phyloP scores from a whole-genome alignment of 1,139 yeast genomes.

The Zygotorulaspora mrakii region DNA sequence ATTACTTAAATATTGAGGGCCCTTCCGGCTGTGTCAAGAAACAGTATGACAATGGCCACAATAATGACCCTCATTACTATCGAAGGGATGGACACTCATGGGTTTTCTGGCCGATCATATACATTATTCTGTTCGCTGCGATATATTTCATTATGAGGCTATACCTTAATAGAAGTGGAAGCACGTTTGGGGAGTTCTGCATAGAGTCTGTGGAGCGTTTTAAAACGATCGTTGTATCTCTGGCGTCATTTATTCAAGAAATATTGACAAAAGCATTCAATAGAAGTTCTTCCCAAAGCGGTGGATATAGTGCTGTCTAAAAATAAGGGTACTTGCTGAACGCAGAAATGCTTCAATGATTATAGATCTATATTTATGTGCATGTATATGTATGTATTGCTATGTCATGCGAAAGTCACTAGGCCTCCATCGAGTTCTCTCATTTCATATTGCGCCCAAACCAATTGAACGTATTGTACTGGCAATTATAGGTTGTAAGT shows the following conservation, averaged over 20 bases:
- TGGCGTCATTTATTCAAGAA: slow-evolving; percentile 72
- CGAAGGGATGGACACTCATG: slow-evolving; percentile 40
- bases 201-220: slow-evolving; percentile 74
- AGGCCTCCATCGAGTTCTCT: no score
- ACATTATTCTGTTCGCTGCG: slow-evolving; percentile 63
- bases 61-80: slow-evolving; percentile 37
- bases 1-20: no score
- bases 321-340: no score
- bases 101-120: slow-evolving; percentile 71
- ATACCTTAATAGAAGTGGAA: slow-evolving; percentile 53
- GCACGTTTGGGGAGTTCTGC: slow-evolving; percentile 44
- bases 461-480: slow-evolving; percentile 7
- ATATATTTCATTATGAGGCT: slow-evolving; percentile 75
- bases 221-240: slow-evolving; percentile 53
- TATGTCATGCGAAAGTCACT: no score
- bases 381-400: background rate
- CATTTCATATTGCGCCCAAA: no score
- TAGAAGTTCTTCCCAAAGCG: slow-evolving; percentile 50
- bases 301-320: slow-evolving; percentile 84
- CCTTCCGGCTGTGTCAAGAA: slow-evolving; percentile 36
- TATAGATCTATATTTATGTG: background rate
- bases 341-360: background rate
- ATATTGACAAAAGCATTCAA: slow-evolving; percentile 69
- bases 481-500: slow-evolving; percentile 3
- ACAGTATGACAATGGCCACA: slow-evolving; percentile 19